Base-by-base conservation (phyloP, 75 land plant species). In the Sequoiadendron giganteum region DNA sequence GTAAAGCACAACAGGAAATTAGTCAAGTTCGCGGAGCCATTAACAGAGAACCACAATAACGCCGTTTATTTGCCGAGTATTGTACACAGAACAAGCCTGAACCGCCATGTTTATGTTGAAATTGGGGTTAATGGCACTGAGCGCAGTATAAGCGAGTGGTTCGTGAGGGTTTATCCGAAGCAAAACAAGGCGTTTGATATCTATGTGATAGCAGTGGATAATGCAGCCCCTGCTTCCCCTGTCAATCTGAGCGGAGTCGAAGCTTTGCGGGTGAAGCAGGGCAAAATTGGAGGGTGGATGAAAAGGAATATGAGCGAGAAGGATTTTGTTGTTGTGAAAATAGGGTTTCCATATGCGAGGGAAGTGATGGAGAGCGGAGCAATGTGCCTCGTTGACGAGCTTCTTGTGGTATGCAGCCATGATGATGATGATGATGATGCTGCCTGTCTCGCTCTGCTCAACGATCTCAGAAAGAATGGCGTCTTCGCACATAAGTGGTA, bases 401-500 rank as follows among this genome's bases (percentile, higher is more conserved):
- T 82, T 49, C 47, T 47, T 47, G 49, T 82, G 84, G 49, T 45
- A 10, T 82, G 84, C 48, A 28, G 28, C 10, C 30, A 25, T 43
- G 2, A 28, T 6, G 8, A 45, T 82, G 84, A 3, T 28, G 84
- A 82, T 1, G 10, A 48, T 8, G 52, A 10, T 4, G 49, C 49
- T 9, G 52, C 11, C 52, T 82, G 84, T 47, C 1, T 82, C 5
- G 18, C 11, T 2, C 11, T 82, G 32, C 54, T 82, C 0, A 49
- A 11, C 1, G 21, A 14, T 45, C 84, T 82, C 32, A 43, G 84
- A 11, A 47, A 82, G 5, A 45, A 28, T 47, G 84, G 84, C 28
- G 84, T 82, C 5, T 82, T 82, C 13, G 84, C 32, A 13, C 84
- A 82, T 47, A 45, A 47, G 25, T 82, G 84, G 84, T 47, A 82